Evolutionary conservation across 768 basidiomycete genomes (phyloP).

Genomic region (Hygrocybe punicea): DNA sequence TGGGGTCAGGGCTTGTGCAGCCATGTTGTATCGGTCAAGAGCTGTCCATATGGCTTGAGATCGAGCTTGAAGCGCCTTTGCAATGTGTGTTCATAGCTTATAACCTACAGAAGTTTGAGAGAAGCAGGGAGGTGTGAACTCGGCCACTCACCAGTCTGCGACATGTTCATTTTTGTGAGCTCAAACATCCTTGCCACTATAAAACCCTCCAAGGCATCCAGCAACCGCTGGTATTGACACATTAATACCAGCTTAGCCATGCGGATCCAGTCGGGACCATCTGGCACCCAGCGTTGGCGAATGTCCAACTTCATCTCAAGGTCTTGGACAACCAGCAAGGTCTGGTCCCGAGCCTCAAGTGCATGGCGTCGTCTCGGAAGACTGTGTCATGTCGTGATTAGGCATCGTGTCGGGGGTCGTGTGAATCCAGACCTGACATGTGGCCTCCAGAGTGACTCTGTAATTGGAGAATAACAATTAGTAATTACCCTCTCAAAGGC

Average conservation of each 20-base stretch:
- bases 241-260: conserved; percentile 10
- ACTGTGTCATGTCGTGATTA: no score
- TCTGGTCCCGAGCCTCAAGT: neutral
- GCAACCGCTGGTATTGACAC: conserved; percentile 12
- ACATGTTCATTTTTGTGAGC: conserved; percentile 20
- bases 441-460: no score
- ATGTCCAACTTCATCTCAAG: neutral
- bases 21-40: conserved; percentile 23
- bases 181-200: conserved; percentile 24
- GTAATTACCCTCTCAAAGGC: no score
- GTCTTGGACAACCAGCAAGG: neutral
- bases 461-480: no score
- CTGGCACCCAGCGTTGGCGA: neutral
- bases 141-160: conserved; percentile 25
- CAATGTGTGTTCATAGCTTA: conserved; percentile 26
- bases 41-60: conserved; percentile 25
- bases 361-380: conserved; percentile 3
- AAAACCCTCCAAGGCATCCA: conserved; percentile 22
- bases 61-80: conserved; percentile 18
- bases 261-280: conserved; percentile 6
- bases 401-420: no score
- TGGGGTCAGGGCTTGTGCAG: conserved; percentile 17
- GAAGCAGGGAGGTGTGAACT: neutral
- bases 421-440: no score
- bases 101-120: conserved; percentile 20